Percentiles rank a stretch among this genome's conserved stretches.
Conservation (phyloP, 2,329 filamentous ascomycete genomes). For the Blumeria hordei region DNA sequence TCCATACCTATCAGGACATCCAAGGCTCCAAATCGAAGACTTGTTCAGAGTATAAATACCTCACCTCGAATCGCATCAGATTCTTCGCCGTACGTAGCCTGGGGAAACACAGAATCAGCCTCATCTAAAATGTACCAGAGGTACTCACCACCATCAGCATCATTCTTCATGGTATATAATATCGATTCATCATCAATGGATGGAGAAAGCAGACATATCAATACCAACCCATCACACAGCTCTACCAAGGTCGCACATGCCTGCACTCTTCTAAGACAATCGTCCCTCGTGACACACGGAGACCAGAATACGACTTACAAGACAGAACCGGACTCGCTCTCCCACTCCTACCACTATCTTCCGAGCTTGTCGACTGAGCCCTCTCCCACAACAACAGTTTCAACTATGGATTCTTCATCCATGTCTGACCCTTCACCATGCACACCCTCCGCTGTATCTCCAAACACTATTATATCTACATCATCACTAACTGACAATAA, state of each 20-base stretch:
- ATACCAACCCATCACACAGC: too few relatives aligned
- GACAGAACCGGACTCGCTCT: too few relatives aligned
- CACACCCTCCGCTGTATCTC: conserved; percentile 80
- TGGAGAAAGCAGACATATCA: too few relatives aligned
- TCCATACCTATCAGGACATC: conserved; percentile 4
- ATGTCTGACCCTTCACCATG: conserved; percentile 48
- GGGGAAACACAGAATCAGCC: conserved; percentile 36
- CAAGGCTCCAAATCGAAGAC: background rate
- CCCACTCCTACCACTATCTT: too few relatives aligned
- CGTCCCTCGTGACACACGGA: too few relatives aligned
- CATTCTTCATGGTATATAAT: too few relatives aligned
- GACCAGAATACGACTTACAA: too few relatives aligned
- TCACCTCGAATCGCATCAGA: background rate
- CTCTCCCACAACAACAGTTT: conserved; percentile 82
- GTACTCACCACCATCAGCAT: background rate
- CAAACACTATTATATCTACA: conserved; percentile 46
- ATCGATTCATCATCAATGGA: too few relatives aligned
- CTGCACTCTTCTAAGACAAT: too few relatives aligned
- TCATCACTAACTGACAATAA: conserved; percentile 40
- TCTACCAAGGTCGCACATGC: too few relatives aligned
- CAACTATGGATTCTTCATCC: conserved; percentile 75
- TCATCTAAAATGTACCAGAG: conserved; percentile 25
- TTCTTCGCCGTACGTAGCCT: background rate
- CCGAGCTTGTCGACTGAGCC: conserved; percentile 48
- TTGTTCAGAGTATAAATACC: background rate